phyloP scores from a whole-genome alignment of 257 asterid species.

The Leptodermis oblonga region DNA sequence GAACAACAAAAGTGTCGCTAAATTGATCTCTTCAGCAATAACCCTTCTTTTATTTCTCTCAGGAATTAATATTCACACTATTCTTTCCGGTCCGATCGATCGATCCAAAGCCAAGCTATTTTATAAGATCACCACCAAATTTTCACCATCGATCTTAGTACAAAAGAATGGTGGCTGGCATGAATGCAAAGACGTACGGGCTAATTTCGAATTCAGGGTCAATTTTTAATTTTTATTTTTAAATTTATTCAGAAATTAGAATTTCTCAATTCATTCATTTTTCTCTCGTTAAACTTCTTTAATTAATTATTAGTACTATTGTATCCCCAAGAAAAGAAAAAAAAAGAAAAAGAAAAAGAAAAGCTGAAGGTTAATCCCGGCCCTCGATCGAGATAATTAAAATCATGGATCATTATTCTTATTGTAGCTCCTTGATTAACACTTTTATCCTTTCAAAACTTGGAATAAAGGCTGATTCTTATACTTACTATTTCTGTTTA shows the following conservation, averaged over 20 bases:
- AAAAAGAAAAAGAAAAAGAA: constrained; percentile 2
- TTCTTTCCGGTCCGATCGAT: constrained; percentile 18
- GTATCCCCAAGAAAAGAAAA: neutral
- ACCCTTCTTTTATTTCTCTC: constrained; percentile 22
- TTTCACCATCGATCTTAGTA: too few relatives aligned
- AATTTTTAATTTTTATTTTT: constrained; percentile 1
- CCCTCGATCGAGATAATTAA: too few relatives aligned
- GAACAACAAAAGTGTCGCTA: too few relatives aligned
- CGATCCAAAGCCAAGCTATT: neutral
- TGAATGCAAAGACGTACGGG: constrained; percentile 17
- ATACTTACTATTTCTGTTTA: neutral
- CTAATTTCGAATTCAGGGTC: constrained; percentile 22
- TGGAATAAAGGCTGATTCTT: constrained; percentile 1
- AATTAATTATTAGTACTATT: neutral
- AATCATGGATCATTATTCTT: constrained; percentile 11
- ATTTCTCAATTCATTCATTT: constrained; percentile 11
- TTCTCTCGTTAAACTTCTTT: constrained; percentile 1
- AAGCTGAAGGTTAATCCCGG: constrained; percentile 7
- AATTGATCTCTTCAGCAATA: constrained; percentile 5
- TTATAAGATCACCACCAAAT: too few relatives aligned
- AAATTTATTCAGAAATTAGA: neutral
- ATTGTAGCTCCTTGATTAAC: constrained; percentile 16
- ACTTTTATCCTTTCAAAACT: neutral
- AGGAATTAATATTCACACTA: constrained; percentile 19
- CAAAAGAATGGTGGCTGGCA: too few relatives aligned